Percentiles rank a stretch among this genome's conserved stretches.
These are phyloP conservation scores for Fusarium bulbicola DNA, from an alignment of 2,329 filamentous ascomycete species.

Conservation along the genomic window DNA sequence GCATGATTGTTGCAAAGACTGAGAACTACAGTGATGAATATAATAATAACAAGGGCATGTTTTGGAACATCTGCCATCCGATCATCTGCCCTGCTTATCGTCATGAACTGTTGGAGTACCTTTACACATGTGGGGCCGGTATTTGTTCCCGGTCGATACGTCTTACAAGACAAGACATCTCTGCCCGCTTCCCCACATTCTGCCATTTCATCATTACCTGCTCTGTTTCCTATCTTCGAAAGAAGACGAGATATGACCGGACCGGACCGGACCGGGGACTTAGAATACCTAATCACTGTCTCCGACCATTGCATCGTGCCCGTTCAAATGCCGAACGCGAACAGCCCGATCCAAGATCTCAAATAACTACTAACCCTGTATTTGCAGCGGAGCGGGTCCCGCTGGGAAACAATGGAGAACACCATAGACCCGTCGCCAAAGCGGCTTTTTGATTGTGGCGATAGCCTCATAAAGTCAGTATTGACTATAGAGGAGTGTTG, in stretches of 20 bases:
- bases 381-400: constrained; percentile 17
- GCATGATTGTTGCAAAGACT: neutral
- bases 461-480: constrained; percentile 27
- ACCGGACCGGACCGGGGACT: constrained; percentile 29
- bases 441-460: constrained; percentile 8
- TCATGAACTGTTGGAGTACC: neutral
- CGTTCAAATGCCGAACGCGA: constrained; percentile 29
- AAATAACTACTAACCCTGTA: neutral
- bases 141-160: constrained; percentile 36
- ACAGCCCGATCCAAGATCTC: constrained; percentile 30
- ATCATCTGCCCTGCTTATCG: neutral
- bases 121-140: constrained; percentile 32
- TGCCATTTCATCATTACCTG: neutral
- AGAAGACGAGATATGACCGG: constrained; percentile 13
- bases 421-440: constrained; percentile 25
- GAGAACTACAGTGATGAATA: neutral
- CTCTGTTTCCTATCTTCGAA: neutral
- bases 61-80: neutral
- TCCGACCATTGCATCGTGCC: constrained; percentile 8
- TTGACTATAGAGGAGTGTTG: too few species aligned
- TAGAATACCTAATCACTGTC: neutral
- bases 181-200: constrained; percentile 8
- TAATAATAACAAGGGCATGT: neutral
- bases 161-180: constrained; percentile 6
- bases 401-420: constrained; percentile 14